Evolutionary conservation across 108 stramenopile species (phyloP).

Genomic region (Discostella stelligeroides): DNA sequence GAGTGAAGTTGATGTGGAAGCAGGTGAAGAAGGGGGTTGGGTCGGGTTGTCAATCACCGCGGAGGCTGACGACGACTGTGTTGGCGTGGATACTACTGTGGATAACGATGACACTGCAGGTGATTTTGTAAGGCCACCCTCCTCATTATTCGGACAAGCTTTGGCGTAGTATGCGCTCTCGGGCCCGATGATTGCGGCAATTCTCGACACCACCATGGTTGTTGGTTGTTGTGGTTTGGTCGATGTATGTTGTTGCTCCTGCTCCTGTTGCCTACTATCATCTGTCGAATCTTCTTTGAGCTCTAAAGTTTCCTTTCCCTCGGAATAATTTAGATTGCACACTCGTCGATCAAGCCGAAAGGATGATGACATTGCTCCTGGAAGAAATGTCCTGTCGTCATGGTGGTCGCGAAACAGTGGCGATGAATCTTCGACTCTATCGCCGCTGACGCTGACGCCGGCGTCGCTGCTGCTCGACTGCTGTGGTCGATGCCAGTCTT

Average conservation of each 20-base stretch:
- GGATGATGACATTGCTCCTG: background rate
- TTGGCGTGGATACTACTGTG: background rate
- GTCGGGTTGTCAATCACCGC: too few relatives aligned
- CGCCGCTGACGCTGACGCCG: conserved; percentile 1
- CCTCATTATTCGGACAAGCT: background rate
- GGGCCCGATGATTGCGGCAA: conserved; percentile 39
- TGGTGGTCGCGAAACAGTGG: conserved; percentile 29
- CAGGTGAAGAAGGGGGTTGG: too few relatives aligned
- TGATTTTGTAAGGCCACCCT: background rate
- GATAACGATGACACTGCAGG: background rate
- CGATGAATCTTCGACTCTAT: conserved; percentile 15
- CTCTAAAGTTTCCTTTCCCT: background rate
- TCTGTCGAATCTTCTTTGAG: background rate
- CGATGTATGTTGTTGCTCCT: background rate
- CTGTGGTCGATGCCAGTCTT: conserved; percentile 10
- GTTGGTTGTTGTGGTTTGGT: too few relatives aligned
- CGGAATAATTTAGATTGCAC: conserved; percentile 11
- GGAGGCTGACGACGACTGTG: too few relatives aligned
- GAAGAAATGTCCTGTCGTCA: conserved; percentile 4
- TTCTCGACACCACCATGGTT: conserved; percentile 16
- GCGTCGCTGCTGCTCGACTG: conserved; percentile 1
- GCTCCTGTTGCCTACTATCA: background rate
- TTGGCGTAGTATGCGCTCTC: conserved; percentile 31
- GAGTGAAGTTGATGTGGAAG: too few relatives aligned
- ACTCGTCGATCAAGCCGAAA: conserved; percentile 20